These are phyloP conservation scores for Phialocephala subalpina DNA, from an alignment of 2,329 filamentous ascomycete genomes.

Conservation along the genomic window DNA sequence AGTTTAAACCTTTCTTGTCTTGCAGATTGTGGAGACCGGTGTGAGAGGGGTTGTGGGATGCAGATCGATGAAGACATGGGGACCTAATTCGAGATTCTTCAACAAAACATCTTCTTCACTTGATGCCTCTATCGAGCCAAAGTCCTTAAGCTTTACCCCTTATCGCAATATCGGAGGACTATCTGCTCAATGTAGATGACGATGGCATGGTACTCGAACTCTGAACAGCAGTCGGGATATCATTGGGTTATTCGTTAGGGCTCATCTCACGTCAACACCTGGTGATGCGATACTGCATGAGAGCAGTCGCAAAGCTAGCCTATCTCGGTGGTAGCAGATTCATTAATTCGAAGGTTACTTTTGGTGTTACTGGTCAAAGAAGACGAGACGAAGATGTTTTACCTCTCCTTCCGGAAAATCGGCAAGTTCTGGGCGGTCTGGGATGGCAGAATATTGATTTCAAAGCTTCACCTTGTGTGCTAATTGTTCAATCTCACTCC, in stretches of 20 bases:
- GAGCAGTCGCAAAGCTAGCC: background rate
- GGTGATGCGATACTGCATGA: background rate
- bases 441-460: background rate
- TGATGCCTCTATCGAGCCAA: no score
- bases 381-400: background rate
- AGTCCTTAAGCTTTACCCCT: no score
- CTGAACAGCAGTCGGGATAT: no score
- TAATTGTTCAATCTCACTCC: background rate
- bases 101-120: no score
- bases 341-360: background rate
- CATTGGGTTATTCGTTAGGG: no score
- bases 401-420: background rate
- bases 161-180: no score
- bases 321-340: background rate
- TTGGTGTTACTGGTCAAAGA: background rate
- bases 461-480: background rate
- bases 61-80: no score
- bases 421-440: background rate
- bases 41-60: no score
- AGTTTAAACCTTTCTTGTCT: no score
- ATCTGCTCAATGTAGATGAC: background rate
- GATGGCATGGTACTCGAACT: no score
- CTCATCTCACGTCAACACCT: background rate
- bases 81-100: no score
- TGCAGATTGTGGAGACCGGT: no score